A percentile compares a stretch with the other conserved stretches of the same genome.
Evolutionary conservation across 139 green algal genomes (phyloP).

Genomic region (Spirogloea muscicola): DNA sequence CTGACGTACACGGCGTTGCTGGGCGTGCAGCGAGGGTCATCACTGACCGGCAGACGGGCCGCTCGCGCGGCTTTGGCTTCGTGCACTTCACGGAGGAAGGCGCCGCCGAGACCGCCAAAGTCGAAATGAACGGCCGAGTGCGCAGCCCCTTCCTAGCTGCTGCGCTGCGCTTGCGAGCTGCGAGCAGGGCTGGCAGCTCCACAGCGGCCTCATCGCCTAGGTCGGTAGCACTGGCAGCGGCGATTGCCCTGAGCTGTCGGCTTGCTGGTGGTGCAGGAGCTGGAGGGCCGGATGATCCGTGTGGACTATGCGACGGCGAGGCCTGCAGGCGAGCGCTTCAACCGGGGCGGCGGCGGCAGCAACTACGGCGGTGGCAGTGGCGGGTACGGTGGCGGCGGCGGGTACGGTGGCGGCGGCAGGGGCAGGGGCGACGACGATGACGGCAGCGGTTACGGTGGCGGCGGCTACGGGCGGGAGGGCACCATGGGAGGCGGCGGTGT

Average conservation of each 20-base stretch:
- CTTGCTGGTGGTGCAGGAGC: not conserved
- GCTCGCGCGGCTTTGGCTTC: conserved; percentile 10
- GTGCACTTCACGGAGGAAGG: conserved; percentile 1
- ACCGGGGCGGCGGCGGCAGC: not conserved
- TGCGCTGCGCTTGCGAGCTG: too few species aligned
- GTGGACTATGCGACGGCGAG: not conserved
- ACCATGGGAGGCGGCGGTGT: not conserved
- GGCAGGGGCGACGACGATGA: not conserved
- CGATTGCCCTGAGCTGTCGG: not conserved
- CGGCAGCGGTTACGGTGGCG: not conserved
- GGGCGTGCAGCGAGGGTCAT: conserved; percentile 10
- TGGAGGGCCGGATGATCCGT: not conserved
- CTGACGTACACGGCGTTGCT: too few species aligned
- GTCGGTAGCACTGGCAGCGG: not conserved
- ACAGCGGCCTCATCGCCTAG: too few species aligned
- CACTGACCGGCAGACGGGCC: not conserved
- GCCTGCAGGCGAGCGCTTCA: not conserved
- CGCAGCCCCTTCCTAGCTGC: too few species aligned
- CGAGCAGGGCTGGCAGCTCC: too few species aligned
- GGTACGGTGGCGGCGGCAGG: not conserved
- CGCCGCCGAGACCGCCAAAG: not conserved
- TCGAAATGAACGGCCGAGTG: conserved; percentile 14
- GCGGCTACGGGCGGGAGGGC: not conserved
- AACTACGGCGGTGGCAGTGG: not conserved
- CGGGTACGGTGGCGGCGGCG: not conserved